Conservation (phyloP, 2,329 filamentous ascomycete species). For the Teratosphaeria nubilosa region DNA sequence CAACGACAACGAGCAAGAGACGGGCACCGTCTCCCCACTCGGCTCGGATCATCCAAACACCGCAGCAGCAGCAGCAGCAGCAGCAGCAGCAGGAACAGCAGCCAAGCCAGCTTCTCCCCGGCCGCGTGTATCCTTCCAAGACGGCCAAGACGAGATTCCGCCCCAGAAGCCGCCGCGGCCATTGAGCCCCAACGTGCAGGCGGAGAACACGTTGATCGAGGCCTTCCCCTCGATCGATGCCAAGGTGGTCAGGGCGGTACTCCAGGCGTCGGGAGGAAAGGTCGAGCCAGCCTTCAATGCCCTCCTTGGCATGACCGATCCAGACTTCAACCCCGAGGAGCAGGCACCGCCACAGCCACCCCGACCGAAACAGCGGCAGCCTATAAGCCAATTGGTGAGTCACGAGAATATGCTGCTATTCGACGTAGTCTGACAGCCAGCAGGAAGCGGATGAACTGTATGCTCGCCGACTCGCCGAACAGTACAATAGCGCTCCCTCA, state of each 20-base stretch:
- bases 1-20: slow-evolving; percentile 52
- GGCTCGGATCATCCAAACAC: slow-evolving; percentile 1
- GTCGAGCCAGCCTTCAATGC: slow-evolving; percentile 95
- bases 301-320: slow-evolving; percentile 58
- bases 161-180: slow-evolving; percentile 78
- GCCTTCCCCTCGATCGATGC: slow-evolving; percentile 80
- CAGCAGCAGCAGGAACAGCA: slow-evolving; percentile 5
- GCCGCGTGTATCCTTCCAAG: slow-evolving; percentile 38
- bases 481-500: slow-evolving; percentile 48
- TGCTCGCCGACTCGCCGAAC: slow-evolving; percentile 83
- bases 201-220: slow-evolving; percentile 79
- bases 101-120: slow-evolving; percentile 34
- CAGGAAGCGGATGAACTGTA: slow-evolving; percentile 77
- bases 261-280: slow-evolving; percentile 74
- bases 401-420: not conserved
- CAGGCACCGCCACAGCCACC: slow-evolving; percentile 67
- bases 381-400: slow-evolving; percentile 57
- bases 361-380: slow-evolving; percentile 52
- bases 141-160: slow-evolving; percentile 40
- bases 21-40: slow-evolving; percentile 34
- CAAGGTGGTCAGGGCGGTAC: slow-evolving; percentile 73
- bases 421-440: not conserved
- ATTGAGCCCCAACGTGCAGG: slow-evolving; percentile 69
- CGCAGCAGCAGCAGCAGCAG: not conserved
- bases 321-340: slow-evolving; percentile 43